Evolutionary conservation across 306 rosid genomes (phyloP).

Genomic region (Inga leiocalycina): DNA sequence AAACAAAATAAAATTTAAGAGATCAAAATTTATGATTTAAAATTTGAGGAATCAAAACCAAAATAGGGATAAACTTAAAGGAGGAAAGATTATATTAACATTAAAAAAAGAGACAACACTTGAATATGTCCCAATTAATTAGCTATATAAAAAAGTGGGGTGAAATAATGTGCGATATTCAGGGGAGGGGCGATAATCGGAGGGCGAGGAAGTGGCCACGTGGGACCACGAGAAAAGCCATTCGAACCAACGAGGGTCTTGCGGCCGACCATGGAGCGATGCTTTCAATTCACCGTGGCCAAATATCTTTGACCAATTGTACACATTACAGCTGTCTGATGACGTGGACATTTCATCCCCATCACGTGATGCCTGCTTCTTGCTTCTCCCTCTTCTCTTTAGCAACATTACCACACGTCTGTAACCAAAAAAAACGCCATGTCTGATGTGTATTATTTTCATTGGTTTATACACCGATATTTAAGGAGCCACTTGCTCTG

Average conservation of each 20-base stretch:
- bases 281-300: not conserved
- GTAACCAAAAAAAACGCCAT: not conserved
- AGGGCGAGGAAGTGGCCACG: not conserved
- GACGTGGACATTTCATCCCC: constrained; percentile 27
- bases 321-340: constrained; percentile 32
- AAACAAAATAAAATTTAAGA: too few relatives aligned
- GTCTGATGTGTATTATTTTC: constrained; percentile 15
- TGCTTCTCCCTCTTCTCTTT: not conserved
- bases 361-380: constrained; percentile 32
- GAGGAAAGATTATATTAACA: too few relatives aligned
- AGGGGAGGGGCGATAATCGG: not conserved
- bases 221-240: not conserved
- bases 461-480: not conserved
- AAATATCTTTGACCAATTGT: constrained; percentile 18
- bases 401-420: constrained; percentile 4
- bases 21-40: too few relatives aligned
- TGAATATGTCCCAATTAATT: too few relatives aligned
- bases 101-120: too few relatives aligned
- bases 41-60: too few relatives aligned
- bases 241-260: not conserved
- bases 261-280: not conserved
- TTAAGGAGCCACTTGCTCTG: not conserved
- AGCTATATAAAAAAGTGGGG: too few relatives aligned
- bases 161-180: too few relatives aligned
- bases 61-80: too few relatives aligned